Conservation (phyloP, 2,329 filamentous ascomycete species). For the Aspergillus spinulosporus region DNA sequence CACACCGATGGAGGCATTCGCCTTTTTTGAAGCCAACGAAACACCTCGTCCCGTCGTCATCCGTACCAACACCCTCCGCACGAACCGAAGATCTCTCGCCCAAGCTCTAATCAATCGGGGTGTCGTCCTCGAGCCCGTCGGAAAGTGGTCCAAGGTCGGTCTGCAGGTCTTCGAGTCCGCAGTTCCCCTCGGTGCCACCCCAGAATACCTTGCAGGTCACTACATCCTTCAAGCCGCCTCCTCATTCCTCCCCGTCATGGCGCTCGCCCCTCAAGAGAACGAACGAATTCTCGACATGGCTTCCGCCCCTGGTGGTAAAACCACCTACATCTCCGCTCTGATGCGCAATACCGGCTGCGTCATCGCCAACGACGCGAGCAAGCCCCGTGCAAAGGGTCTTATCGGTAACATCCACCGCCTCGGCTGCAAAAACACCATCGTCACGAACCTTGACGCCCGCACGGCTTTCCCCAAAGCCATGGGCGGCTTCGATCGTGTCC, state of each 20-base stretch:
- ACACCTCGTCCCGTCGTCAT: conserved; percentile 90
- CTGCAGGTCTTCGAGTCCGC: conserved; percentile 93
- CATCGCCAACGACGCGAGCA: conserved; percentile 96
- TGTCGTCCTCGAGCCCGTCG: conserved; percentile 92
- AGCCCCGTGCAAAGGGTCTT: conserved; percentile 88
- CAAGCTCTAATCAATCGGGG: conserved; percentile 94
- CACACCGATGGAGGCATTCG: conserved; percentile 88
- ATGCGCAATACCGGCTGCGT: conserved; percentile 98
- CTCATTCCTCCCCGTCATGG: conserved; percentile 97
- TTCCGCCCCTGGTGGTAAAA: conserved; percentile 92
- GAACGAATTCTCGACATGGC: conserved; percentile 95
- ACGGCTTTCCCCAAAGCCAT: conserved; percentile 87
- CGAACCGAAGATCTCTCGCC: conserved; percentile 74
- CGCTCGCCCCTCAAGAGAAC: conserved; percentile 86
- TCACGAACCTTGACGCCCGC: conserved; percentile 91
- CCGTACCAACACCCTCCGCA: conserved; percentile 90
- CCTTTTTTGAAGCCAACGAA: conserved; percentile 99
- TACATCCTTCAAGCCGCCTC: conserved; percentile 97
- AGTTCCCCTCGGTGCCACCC: conserved; percentile 86
- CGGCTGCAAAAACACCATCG: conserved; percentile 88
- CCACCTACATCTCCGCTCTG: conserved; percentile 90
- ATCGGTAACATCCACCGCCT: conserved; percentile 97
- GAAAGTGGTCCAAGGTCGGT: conserved; percentile 98
- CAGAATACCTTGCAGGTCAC: conserved; percentile 94
- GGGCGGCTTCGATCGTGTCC: conserved; percentile 90